Percentiles rank a stretch among this genome's conserved stretches.
Evolutionary conservation across 2,329 filamentous ascomycete genomes (phyloP).

Genomic region (Scedosporium boydii): DNA sequence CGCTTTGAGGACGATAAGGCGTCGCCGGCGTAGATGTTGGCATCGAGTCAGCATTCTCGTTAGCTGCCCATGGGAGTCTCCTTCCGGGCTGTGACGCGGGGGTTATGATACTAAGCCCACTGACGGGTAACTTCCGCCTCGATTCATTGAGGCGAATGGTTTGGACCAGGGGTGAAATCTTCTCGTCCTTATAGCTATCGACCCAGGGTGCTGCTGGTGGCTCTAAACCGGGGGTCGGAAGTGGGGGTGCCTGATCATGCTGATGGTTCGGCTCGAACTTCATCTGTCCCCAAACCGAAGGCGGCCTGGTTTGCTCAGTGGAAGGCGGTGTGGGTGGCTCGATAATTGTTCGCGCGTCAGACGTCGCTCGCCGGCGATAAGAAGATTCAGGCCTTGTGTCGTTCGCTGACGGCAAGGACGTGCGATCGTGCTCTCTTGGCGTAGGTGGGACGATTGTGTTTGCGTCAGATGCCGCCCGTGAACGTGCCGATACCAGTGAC

Average conservation of each 20-base stretch:
- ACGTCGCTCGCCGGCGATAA: background rate
- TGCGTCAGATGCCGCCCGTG: background rate
- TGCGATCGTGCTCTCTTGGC: background rate
- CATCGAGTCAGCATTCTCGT: background rate
- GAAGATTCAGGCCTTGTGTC: background rate
- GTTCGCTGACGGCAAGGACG: background rate
- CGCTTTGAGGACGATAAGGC: background rate
- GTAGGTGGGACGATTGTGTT: background rate
- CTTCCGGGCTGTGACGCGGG: background rate
- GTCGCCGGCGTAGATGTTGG: background rate
- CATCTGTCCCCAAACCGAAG: constrained; percentile 1
- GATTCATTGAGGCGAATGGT: background rate
- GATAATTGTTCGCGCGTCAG: background rate
- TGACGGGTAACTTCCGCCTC: background rate
- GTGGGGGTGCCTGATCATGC: background rate
- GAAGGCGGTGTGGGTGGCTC: background rate
- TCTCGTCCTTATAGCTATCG: background rate
- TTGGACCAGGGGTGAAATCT: background rate
- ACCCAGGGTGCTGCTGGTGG: background rate
- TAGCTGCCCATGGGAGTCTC: background rate
- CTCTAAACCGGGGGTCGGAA: background rate
- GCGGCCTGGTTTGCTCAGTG: background rate
- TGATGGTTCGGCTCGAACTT: constrained; percentile 4
- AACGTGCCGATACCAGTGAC: background rate
- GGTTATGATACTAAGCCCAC: background rate